Evolutionary conservation across 345 rosid species (phyloP).

Genomic region (Acer campestre): DNA sequence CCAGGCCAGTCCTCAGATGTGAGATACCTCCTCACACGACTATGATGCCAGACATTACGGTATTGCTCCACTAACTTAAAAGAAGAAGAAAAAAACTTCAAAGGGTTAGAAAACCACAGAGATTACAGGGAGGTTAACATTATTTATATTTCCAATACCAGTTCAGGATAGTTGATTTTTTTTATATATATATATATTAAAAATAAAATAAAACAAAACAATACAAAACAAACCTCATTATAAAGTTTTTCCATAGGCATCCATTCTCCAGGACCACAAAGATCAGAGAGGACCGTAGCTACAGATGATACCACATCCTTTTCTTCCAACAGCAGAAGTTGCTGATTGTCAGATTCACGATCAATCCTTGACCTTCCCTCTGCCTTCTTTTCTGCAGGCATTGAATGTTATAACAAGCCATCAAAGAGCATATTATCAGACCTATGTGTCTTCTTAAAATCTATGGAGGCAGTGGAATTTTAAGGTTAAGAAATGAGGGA

Average conservation of each 20-base stretch:
- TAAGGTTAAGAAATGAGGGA: neutral
- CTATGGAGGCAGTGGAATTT: neutral
- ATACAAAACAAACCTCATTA: constrained; percentile 57
- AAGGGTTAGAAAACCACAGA: constrained; percentile 7
- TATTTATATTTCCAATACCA: neutral
- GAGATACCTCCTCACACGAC: constrained; percentile 83
- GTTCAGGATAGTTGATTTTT: neutral
- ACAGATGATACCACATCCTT: constrained; percentile 99
- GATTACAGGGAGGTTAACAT: neutral
- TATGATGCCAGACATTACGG: constrained; percentile 84
- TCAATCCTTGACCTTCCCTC: constrained; percentile 79
- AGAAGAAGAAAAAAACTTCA: constrained; percentile 1
- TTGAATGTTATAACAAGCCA: constrained; percentile 34
- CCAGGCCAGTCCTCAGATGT: constrained; percentile 74
- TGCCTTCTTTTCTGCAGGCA: constrained; percentile 69
- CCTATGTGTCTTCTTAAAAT: neutral
- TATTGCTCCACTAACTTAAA: constrained; percentile 76
- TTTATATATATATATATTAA: too few species aligned
- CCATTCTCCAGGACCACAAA: constrained; percentile 99
- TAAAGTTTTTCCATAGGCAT: constrained; percentile 99
- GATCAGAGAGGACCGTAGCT: constrained; percentile 94
- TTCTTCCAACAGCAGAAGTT: constrained; percentile 86
- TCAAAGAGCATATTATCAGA: constrained; percentile 13
- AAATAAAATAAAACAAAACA: too few species aligned
- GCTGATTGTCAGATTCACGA: constrained; percentile 95